phyloP scores from a whole-genome alignment of 2,329 filamentous ascomycete genomes.

The Penicillium crustosum region DNA sequence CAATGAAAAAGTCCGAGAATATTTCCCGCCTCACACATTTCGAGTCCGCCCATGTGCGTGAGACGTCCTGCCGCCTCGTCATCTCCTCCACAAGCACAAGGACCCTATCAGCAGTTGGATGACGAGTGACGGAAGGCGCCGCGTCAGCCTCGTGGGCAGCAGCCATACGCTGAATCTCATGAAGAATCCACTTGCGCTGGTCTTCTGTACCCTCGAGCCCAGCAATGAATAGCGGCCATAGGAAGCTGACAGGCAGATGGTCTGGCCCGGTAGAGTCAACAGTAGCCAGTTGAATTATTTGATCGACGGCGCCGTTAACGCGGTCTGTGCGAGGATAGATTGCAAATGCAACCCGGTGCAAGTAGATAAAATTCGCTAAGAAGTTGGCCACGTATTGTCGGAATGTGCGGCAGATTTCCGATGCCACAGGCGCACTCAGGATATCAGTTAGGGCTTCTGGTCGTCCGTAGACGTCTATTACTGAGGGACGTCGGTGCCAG shows the following conservation, averaged over 20 bases:
- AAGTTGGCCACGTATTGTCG: conserved; percentile 39
- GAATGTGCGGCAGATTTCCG: conserved; percentile 33
- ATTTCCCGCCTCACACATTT: conserved; percentile 35
- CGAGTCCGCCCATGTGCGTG: conserved; percentile 38
- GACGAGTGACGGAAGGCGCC: conserved; percentile 17
- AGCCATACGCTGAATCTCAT: conserved; percentile 36
- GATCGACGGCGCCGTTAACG: conserved; percentile 36
- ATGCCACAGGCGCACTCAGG: conserved; percentile 28
- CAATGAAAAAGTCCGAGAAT: conserved; percentile 36
- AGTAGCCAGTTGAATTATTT: conserved; percentile 38
- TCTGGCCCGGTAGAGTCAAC: conserved; percentile 23
- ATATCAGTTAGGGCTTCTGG: conserved; percentile 30
- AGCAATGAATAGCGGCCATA: conserved; percentile 39
- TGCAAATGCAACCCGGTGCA: conserved; percentile 39
- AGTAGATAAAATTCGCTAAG: conserved; percentile 38
- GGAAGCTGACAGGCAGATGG: conserved; percentile 33
- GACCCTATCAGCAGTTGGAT: conserved; percentile 35
- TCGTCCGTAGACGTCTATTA: conserved; percentile 34
- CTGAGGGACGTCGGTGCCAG: conserved; percentile 35
- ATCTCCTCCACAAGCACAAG: conserved; percentile 36
- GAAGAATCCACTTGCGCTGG: conserved; percentile 36
- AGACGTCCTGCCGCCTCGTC: conserved; percentile 35
- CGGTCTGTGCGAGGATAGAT: conserved; percentile 40
- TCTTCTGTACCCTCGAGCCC: conserved; percentile 34
- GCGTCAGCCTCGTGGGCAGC: conserved; percentile 12